Evolutionary conservation across 768 basidiomycete species (phyloP), one percentile per base, ranked within the genome.

Genomic region (Pilatotrama ljubarskyi): DNA sequence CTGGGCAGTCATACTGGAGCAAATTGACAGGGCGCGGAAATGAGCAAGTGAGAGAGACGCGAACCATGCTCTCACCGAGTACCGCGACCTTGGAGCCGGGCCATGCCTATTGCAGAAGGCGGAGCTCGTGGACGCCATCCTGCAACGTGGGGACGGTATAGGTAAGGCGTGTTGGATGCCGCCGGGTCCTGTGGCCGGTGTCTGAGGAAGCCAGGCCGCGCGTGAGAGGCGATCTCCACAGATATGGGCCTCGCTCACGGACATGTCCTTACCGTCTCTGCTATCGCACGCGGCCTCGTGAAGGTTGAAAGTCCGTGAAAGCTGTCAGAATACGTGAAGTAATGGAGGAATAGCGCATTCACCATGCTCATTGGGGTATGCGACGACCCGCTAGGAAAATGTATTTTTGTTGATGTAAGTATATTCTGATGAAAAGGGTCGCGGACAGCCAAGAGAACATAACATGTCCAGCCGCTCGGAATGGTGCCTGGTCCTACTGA

Each of bases 141-240:
- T 10, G 22, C 22, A 22, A 22, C 22, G 22, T 1, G 18, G 13
- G 11, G 43, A 15, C 5, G 20, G 14, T 22, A 44, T 25, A 10
- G 20, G 20, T 25, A 32, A 32, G 29, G 29, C 29, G 43, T 4
- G 14, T 9, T 3, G 43, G 18, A 8, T 49, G 29, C 47, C 47
- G 47, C 47, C 47, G 47, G 47, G 18, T 49, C 24, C 9, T 20
- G 8, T 35, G 47, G 1, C 47, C 47, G 47, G 49, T 18, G 8
- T 10, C 49, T 35, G 49, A 50, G 49, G n/a, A 50, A 10, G 49
- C 49, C 49, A 50, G 36, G 43, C 22, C 22, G 43, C 49, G 49
- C 36, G 49, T 22, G 49, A 36, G 49, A 49, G 47, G 15, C n/a
- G 47, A 37, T 50, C 35, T 29, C 36, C 49, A 50, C 6, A 32